Evolutionary conservation across 305 asterid species (phyloP), one percentile per base, ranked within the genome.

Genomic region (Fraxinus greggii): DNA sequence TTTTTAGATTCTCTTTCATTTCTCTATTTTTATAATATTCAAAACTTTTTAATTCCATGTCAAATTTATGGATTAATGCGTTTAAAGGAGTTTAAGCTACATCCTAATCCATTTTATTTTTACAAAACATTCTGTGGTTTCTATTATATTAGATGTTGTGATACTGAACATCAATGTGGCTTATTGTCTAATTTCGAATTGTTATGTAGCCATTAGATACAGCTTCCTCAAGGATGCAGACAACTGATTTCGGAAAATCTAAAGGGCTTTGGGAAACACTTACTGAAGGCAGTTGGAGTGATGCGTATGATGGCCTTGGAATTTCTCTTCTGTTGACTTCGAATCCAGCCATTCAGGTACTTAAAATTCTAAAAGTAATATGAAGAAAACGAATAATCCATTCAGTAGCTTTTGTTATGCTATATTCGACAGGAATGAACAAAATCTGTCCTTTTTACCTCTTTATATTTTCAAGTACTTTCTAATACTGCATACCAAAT

Each of bases 191-290:
- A 87, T 10, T 84, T 67, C 29, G 33, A 28, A 78, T 42, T 77
- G 72, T 79, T 28, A 21, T 79, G 26, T 90, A 95, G 99, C 98
- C 99, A 65, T 89, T 95, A 59, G 98, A 95, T 84, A 92, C 99
- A 78, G 97, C 97, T 79, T 92, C 99, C 38, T 93, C 98, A 23
- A 92, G 91, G 92, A 95, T 95, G 99, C 99, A 95, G 84, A 95
- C 98, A 8, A 92, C 97, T 86, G 96, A 92, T 1, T 95, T 95
- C 79, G 99, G 98, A 59, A 92, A 95, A 86, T 95, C 99, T 1
- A 92, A 90, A 79, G 93, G 97, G 85, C 91, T 93, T 24, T 89
- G 92, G 93, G 79, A 87, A 84, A 93, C 97, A 63, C 93, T 93
- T 7, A 88, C 95, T 1, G 97, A 92, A 86, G 92, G 97, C 82